Percentiles rank a stretch among this genome's conserved stretches.
These are phyloP conservation scores for Diaporthe citrichinensis DNA, from an alignment of 2,329 filamentous ascomycete genomes.

Conservation along the genomic window DNA sequence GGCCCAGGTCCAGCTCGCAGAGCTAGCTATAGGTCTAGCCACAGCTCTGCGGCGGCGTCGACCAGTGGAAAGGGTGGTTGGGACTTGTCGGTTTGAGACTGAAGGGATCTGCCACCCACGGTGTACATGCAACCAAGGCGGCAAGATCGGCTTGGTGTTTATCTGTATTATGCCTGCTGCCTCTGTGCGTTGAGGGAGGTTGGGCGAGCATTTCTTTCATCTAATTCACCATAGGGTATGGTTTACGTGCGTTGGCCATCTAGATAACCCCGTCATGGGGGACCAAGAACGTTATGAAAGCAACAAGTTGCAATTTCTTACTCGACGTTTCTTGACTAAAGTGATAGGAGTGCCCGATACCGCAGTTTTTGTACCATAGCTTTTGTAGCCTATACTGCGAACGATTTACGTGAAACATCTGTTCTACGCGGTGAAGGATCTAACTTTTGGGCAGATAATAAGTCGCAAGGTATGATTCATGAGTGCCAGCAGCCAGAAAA, in stretches of 20 bases:
- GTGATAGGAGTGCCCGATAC: neutral
- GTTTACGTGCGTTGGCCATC: constrained; percentile 10
- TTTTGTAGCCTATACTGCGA: neutral
- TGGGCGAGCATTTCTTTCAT: constrained; percentile 16
- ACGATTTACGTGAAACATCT: neutral
- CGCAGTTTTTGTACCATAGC: neutral
- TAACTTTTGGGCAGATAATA: neutral
- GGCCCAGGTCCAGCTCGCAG: neutral
- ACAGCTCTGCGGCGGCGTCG: neutral
- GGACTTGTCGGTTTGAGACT: neutral
- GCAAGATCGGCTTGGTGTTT: neutral
- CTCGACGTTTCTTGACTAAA: neutral
- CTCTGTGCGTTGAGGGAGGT: constrained; percentile 1
- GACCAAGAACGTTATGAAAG: neutral
- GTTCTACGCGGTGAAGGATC: neutral
- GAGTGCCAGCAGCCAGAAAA: neutral
- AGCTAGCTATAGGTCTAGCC: neutral
- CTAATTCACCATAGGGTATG: constrained; percentile 27
- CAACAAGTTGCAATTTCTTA: neutral
- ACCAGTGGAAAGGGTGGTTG: neutral
- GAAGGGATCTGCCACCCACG: neutral
- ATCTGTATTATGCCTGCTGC: constrained; percentile 9
- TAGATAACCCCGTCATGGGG: neutral
- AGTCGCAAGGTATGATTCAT: neutral
- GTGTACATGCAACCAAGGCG: neutral